Base-by-base conservation (phyloP, 768 basidiomycete genomes). In the Tricholoma furcatifolium region DNA sequence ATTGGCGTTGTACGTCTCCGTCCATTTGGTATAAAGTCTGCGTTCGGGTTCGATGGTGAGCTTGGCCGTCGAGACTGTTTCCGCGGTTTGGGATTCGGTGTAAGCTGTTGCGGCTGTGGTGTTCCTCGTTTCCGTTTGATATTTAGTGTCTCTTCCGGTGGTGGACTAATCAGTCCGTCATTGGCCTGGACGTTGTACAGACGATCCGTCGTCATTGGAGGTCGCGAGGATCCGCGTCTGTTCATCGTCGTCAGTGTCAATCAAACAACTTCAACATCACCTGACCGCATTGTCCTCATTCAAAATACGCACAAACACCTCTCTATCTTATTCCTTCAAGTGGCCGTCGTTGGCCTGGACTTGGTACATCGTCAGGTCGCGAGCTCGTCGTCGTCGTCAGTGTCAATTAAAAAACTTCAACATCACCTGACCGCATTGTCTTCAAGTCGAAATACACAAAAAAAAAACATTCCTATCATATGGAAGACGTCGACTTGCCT, bases 1-100 rank as follows among this genome's bases (percentile, higher is more conserved):
- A 78, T 73, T 1, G 85, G 85, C 2, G 84, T 85, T 1, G 71
- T 82, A n/a, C 79, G 71, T 15, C 78, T 62, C 0, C 65, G 56
- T 20, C 62, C 17, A 3, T 10, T 36, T 20, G 50, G 50, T 7
- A 44, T 42, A 53, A 70, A 82, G 61, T 80, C 77, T 21, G 81
- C 79, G 36, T 77, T 65, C 12, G 75, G 75, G 51, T 82, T 81
- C n/a, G 51, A 42, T n/a, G 64, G 65, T 53, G 80, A 75, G n/a
- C n/a, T n/a, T 0, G 82, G 77, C 5, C 78, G 79, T 39, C 61
- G 67, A 6, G 60, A 57, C 45, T 74, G 70, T 60, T 87, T 87
- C 57, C 83, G 79, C 1, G 82, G 74, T 63, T 83, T 83, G 32
- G 84, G 81, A 61, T 85, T 84, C 10, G 82, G 83, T 0, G 83